Percentiles rank a stretch among this genome's conserved stretches.
Conservation (phyloP, 768 basidiomycete genomes). For the Psilocybe tampanensis region DNA sequence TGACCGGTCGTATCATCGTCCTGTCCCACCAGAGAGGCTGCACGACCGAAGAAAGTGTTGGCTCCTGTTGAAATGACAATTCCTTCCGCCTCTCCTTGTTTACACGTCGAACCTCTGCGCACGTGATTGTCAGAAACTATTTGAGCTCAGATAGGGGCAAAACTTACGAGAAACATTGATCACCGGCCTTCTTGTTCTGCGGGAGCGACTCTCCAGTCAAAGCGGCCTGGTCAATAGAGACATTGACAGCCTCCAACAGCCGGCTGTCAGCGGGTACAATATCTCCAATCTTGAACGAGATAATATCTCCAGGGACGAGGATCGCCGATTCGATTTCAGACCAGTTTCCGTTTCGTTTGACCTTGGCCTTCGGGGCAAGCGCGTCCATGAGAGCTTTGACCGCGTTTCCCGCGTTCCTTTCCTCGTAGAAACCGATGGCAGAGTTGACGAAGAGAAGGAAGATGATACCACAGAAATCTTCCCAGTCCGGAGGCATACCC, state of each 20-base stretch:
- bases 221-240: slow-evolving; percentile 98
- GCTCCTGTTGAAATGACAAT: slow-evolving; percentile 97
- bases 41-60: slow-evolving; percentile 99
- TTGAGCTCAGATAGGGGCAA: slow-evolving; percentile 6
- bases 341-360: slow-evolving; percentile 86
- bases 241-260: slow-evolving; percentile 95
- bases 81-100: slow-evolving; percentile 98
- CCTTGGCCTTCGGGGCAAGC: slow-evolving; percentile 95
- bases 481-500: slow-evolving; percentile 88
- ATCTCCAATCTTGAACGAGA: slow-evolving; percentile 99
- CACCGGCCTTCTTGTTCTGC: slow-evolving; percentile 85
- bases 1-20: slow-evolving; percentile 98
- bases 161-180: slow-evolving; percentile 97
- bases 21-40: slow-evolving; percentile 95
- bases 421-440: slow-evolving; percentile 97
- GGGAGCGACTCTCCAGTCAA: slow-evolving; percentile 98
- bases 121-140: slow-evolving; percentile 5
- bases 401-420: slow-evolving; percentile 95
- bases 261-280: slow-evolving; percentile 98
- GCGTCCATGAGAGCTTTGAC: slow-evolving; percentile 99
- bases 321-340: slow-evolving; percentile 86
- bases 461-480: slow-evolving; percentile 97
- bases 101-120: slow-evolving; percentile 92
- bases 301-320: slow-evolving; percentile 94
- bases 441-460: slow-evolving; percentile 93